These are phyloP conservation scores for Anthracocystis setariae DNA, from an alignment of 1,284 basidiomycete species.

Conservation along the genomic window DNA sequence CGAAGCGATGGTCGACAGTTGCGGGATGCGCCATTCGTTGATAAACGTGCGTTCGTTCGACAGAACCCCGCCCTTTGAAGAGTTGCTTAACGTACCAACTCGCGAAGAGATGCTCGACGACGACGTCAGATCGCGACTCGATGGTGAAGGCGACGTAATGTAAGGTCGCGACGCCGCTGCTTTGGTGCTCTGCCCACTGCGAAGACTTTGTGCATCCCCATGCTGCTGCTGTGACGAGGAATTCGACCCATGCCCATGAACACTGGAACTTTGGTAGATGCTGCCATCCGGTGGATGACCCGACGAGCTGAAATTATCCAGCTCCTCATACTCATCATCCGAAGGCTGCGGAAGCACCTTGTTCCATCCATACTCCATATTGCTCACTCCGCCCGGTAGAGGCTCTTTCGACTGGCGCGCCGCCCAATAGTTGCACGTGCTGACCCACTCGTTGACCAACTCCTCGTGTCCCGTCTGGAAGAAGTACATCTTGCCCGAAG, in stretches of 20 bases:
- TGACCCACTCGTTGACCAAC: constrained; percentile 96
- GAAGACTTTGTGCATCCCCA: constrained; percentile 35
- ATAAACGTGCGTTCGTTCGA: constrained; percentile 78
- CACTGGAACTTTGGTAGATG: not conserved
- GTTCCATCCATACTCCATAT: constrained; percentile 99
- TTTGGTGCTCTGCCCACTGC: constrained; percentile 32
- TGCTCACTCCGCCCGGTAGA: constrained; percentile 90
- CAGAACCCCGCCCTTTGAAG: constrained; percentile 9
- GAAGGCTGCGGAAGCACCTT: constrained; percentile 70
- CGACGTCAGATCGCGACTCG: not conserved
- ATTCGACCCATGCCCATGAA: too few species aligned
- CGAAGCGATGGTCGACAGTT: constrained; percentile 82
- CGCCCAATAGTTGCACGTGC: constrained; percentile 98
- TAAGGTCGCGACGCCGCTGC: too few species aligned
- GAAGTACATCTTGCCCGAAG: constrained; percentile 88
- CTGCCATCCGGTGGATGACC: not conserved
- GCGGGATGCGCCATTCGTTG: constrained; percentile 92
- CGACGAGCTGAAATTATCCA: constrained; percentile 62
- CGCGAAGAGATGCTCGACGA: not conserved
- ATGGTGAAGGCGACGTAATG: not conserved
- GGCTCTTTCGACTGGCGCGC: constrained; percentile 92
- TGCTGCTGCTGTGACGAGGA: constrained; percentile 2
- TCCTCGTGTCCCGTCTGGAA: constrained; percentile 98
- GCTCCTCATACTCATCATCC: constrained; percentile 69
- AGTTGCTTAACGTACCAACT: constrained; percentile 11